Percentiles rank a stretch among this genome's conserved stretches.
Conservation (phyloP, 306 rosid genomes). For the Hylodesmum podocarpum region DNA sequence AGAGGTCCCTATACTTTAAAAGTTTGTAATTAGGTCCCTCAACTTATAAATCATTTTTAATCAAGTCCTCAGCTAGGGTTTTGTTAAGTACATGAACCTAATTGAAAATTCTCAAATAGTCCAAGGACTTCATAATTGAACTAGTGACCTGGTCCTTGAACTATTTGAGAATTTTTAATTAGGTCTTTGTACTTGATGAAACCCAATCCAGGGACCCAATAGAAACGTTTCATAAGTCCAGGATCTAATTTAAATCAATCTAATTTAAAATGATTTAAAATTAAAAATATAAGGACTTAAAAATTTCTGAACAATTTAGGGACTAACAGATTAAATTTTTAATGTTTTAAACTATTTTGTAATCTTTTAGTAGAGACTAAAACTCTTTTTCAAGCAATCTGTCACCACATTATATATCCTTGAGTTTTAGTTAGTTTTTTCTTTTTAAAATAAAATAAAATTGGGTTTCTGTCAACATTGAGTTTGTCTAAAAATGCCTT, state of each 20-base stretch:
- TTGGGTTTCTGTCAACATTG: conserved; percentile 14
- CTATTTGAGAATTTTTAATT: neutral
- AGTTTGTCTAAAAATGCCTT: conserved; percentile 13
- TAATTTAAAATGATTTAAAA: neutral
- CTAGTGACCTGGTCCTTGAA: neutral
- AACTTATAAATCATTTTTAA: neutral
- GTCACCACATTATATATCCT: neutral
- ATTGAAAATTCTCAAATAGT: neutral
- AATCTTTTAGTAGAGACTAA: neutral
- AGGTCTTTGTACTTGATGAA: neutral
- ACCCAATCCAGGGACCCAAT: neutral
- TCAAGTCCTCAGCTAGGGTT: neutral
- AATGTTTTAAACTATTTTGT: neutral
- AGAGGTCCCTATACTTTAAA: neutral
- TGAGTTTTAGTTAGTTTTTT: neutral
- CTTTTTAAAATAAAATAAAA: neutral
- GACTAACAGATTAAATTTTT: neutral
- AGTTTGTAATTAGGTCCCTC: neutral
- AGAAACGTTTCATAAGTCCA: neutral
- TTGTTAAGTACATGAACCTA: neutral
- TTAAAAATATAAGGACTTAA: neutral
- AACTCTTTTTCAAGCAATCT: conserved; percentile 18
- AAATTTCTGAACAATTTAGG: neutral
- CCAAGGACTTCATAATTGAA: neutral
- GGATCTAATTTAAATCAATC: neutral